Evolutionary conservation across 2,329 filamentous ascomycete genomes (phyloP).

Genomic region (Tolypocladium cylindrosporum): DNA sequence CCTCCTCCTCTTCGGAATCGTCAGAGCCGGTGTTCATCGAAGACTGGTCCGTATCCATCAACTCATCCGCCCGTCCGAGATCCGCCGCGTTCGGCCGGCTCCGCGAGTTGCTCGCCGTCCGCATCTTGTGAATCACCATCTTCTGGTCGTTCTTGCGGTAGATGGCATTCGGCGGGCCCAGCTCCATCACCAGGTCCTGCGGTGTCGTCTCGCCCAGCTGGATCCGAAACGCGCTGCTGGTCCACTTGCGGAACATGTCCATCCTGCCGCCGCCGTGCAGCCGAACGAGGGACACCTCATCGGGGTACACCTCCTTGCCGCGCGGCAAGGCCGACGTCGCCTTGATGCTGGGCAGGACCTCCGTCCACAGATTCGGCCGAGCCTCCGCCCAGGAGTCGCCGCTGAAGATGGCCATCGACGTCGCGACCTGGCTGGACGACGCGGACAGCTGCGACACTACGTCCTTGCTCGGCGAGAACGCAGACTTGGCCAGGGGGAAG

Average conservation of each 20-base stretch:
- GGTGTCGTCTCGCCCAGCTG: conserved; percentile 77
- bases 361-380: conserved; percentile 66
- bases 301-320: conserved; percentile 69
- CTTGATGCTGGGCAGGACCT: conserved; percentile 63
- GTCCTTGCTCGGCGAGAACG: conserved; percentile 68
- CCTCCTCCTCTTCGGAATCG: conserved; percentile 50
- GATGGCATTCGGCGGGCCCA: conserved; percentile 88
- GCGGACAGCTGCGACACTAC: conserved; percentile 81
- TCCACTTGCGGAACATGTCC: conserved; percentile 66
- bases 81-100: conserved; percentile 33
- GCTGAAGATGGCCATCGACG: conserved; percentile 82
- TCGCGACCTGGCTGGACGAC: conserved; percentile 63
- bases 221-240: conserved; percentile 58
- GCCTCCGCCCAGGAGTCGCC: conserved; percentile 87
- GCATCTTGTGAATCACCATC: conserved; percentile 71
- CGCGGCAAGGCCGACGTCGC: conserved; percentile 59
- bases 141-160: conserved; percentile 86
- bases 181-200: conserved; percentile 81
- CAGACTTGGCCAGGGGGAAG: conserved; percentile 65
- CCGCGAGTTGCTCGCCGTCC: conserved; percentile 41
- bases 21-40: conserved; percentile 63
- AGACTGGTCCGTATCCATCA: conserved; percentile 65
- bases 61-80: conserved; percentile 40
- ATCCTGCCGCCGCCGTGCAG: conserved; percentile 71
- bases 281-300: conserved; percentile 74